Evolutionary conservation across 78 protist species (phyloP), one percentile per base, ranked within the genome.

Genomic region (Speleostelium caveatum): DNA sequence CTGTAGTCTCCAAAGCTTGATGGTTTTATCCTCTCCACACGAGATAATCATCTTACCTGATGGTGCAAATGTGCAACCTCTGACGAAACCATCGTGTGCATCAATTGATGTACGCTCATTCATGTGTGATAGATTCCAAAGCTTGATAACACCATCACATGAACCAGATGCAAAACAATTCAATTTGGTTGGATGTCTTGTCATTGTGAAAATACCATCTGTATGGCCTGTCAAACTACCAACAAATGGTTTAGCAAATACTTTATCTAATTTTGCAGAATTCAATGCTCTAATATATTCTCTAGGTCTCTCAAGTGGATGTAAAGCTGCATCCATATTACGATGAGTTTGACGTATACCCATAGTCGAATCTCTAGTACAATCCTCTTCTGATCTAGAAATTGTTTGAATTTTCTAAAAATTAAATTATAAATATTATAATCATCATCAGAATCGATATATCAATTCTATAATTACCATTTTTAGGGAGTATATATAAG

Each of bases 161-260:
- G 80, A 83, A 42, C 91, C 91, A n/a, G 78, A 68, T 55, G 91
- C 91, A 41, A 83, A 61, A 42, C 69, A 56, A 59, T 83, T 83
- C 14, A 83, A 61, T 59, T 35, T 56, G 22, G 8, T 68, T n/a
- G 77, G 77, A 42, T 83, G 91, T 58, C 93, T 60, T 17, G 45
- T 55, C 93, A 75, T 62, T 30, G 86, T 51, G 8, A 86, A 86
- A 26, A 86, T 86, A 86, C 86, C 93, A 73, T 86, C 93, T 28
- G 74, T 65, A 32, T 74, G 75, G 72, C 73, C 86, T 28, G 77
- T 24, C 28, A 98, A 72, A 24, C 93, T 63, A 1, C 80, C 96
- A n/a, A 97, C 72, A 66, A 98, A 97, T 30, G 99, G 99, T 72
- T 97, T 97, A 2, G 99, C 97, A 61, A 97, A 97, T 45, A 96